phyloP scores from a whole-genome alignment of 2,329 filamentous ascomycete species.

The Colletotrichum falcatum region DNA sequence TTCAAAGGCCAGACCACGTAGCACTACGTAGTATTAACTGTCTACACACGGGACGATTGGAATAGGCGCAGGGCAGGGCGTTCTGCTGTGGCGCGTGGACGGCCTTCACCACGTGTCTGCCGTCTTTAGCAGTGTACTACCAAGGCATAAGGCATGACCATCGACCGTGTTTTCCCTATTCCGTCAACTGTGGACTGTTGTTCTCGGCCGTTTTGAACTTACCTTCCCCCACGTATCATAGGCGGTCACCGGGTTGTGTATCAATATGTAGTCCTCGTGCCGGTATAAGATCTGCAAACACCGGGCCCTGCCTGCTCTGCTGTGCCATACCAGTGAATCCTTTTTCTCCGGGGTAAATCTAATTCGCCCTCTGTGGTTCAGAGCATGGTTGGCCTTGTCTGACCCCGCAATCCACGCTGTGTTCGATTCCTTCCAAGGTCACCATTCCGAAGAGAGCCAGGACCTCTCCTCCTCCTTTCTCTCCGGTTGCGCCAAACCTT shows the following conservation, averaged over 20 bases:
- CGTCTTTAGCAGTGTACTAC: neutral
- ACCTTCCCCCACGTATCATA: neutral
- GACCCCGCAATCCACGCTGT: constrained; percentile 28
- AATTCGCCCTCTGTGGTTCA: neutral
- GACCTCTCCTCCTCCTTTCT: constrained; percentile 4
- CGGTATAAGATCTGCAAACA: neutral
- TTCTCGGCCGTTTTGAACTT: neutral
- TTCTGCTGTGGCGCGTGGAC: neutral
- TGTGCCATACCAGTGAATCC: neutral
- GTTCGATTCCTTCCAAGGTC: constrained; percentile 1
- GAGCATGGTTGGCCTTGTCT: constrained; percentile 30
- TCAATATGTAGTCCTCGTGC: neutral
- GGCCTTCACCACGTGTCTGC: neutral
- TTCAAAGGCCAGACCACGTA: neutral
- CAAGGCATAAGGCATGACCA: neutral
- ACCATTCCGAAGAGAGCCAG: constrained; percentile 13
- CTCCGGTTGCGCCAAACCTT: neutral
- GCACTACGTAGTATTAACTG: no score
- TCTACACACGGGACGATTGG: neutral
- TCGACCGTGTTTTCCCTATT: neutral
- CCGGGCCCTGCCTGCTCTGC: neutral
- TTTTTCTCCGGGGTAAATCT: neutral
- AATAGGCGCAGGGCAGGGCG: neutral
- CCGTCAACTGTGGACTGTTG: neutral
- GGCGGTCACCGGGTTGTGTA: neutral